Evolutionary conservation across 139 green algal genomes (phyloP).

Genomic region (Choricystis sp.): DNA sequence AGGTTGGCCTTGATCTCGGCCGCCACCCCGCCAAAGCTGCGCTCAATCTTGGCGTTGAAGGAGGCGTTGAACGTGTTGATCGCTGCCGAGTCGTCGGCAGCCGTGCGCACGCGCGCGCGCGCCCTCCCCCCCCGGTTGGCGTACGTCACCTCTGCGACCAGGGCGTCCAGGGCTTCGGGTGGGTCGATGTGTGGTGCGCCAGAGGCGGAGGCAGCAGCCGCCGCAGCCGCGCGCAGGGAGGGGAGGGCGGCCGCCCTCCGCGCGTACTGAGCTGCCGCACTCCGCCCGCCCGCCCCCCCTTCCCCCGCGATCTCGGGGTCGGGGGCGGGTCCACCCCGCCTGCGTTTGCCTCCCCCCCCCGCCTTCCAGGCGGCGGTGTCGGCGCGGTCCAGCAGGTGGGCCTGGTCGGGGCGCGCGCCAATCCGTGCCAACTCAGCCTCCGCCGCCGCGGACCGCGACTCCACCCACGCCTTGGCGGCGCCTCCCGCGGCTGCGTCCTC

Average conservation of each 20-base stretch:
- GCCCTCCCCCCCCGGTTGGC: slow-evolving; percentile 20
- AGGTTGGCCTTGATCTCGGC: slow-evolving; percentile 94
- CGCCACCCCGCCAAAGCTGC: slow-evolving; percentile 47
- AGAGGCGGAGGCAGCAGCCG: no score
- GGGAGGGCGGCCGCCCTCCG: no score
- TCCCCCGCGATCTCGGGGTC: no score
- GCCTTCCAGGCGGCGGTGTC: no score
- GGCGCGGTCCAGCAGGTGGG: not conserved
- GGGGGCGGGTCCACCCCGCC: no score
- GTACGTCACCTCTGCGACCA: slow-evolving; percentile 86
- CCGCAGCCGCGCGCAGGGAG: no score
- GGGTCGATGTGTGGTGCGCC: no score
- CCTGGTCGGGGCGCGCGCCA: slow-evolving; percentile 9
- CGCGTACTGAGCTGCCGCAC: no score
- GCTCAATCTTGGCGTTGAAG: slow-evolving; percentile 97
- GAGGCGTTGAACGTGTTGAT: slow-evolving; percentile 93
- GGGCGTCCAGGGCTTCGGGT: slow-evolving; percentile 75
- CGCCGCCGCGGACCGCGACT: slow-evolving; percentile 17
- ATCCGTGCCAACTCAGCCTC: not conserved
- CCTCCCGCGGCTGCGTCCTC: slow-evolving; percentile 1
- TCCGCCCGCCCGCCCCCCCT: no score
- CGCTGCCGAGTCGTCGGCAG: no score
- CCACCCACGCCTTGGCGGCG: slow-evolving; percentile 2
- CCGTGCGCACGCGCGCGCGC: not conserved
- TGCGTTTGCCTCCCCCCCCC: no score